Percentiles rank a stretch among this genome's conserved stretches.
Conservation (phyloP, 225 moss, liverwort and hornwort genomes). For the Pseudisothecium myosuroides region DNA sequence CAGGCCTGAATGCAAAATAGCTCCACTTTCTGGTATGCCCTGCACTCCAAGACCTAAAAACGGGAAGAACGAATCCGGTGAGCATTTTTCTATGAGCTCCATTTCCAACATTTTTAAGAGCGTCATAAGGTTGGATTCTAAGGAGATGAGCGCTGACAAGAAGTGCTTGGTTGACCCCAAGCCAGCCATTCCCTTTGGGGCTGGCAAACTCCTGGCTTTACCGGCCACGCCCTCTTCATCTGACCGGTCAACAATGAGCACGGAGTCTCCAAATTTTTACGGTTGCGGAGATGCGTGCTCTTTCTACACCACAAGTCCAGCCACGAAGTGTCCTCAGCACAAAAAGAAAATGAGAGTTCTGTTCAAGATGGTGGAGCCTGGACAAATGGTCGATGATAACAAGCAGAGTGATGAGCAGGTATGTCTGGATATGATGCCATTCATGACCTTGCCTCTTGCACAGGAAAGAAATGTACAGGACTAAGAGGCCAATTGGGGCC, state of each 20-base stretch:
- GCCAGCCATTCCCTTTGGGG: conserved; percentile 16
- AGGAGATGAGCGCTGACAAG: conserved; percentile 35
- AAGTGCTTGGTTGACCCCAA: conserved; percentile 38
- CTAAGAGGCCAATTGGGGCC: background rate
- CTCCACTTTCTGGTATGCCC: background rate
- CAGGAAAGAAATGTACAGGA: background rate
- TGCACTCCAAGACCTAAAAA: background rate
- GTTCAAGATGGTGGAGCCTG: conserved; percentile 22
- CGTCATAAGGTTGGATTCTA: conserved; percentile 24
- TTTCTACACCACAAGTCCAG: conserved; percentile 6
- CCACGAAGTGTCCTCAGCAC: conserved; percentile 28
- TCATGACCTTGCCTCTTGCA: background rate
- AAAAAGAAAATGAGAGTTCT: conserved; percentile 21
- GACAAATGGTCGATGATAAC: background rate
- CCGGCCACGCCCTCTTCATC: background rate
- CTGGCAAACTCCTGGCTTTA: conserved; percentile 25
- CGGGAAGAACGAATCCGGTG: background rate
- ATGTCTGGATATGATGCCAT: background rate
- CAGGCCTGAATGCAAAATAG: conserved; percentile 6
- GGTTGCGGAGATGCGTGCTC: conserved; percentile 32
- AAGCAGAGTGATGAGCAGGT: conserved; percentile 2
- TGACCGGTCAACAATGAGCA: background rate
- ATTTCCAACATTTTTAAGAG: conserved; percentile 43
- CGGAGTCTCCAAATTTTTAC: background rate
- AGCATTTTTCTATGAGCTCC: conserved; percentile 29